A percentile compares a stretch with the other conserved stretches of the same genome.
Conservation (phyloP, 2,329 filamentous ascomycete genomes). For the Hypoxylon sp. region DNA sequence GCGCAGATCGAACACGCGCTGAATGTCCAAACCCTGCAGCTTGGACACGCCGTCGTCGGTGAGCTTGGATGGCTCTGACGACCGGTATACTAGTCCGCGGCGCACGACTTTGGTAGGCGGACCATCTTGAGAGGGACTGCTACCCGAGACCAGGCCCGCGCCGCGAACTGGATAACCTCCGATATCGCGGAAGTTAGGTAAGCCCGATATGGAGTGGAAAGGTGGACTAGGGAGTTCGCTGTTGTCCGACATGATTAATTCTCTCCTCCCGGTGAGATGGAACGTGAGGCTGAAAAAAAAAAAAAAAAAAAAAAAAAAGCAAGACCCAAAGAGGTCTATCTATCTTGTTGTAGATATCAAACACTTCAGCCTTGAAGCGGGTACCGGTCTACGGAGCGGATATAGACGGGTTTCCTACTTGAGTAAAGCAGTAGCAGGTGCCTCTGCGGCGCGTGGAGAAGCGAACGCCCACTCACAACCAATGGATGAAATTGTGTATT, state of each 20-base stretch:
- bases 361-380: too few relatives aligned
- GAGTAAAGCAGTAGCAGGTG: too few relatives aligned
- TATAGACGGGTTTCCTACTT: too few relatives aligned
- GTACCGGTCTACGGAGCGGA: too few relatives aligned
- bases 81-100: slow-evolving; percentile 68
- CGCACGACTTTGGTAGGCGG: slow-evolving; percentile 53
- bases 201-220: slow-evolving; percentile 62
- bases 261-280: not conserved
- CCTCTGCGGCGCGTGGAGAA: too few relatives aligned
- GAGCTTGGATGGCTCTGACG: slow-evolving; percentile 70
- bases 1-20: slow-evolving; percentile 50
- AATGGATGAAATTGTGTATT: too few relatives aligned
- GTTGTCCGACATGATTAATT: not conserved
- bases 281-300: too few relatives aligned
- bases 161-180: slow-evolving; percentile 63
- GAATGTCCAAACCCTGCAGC: slow-evolving; percentile 66
- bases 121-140: slow-evolving; percentile 50
- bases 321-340: too few relatives aligned
- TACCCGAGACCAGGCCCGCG: slow-evolving; percentile 8
- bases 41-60: slow-evolving; percentile 61
- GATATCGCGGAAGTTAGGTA: slow-evolving; percentile 74
- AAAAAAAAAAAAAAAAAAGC: too few relatives aligned
- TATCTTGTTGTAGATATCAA: too few relatives aligned
- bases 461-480: too few relatives aligned
- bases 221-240: slow-evolving; percentile 50